Percentiles rank a stretch among this genome's conserved stretches.
Evolutionary conservation across 148 eudicot genomes (phyloP).

Genomic region (Amaranthus hypochondriacus): DNA sequence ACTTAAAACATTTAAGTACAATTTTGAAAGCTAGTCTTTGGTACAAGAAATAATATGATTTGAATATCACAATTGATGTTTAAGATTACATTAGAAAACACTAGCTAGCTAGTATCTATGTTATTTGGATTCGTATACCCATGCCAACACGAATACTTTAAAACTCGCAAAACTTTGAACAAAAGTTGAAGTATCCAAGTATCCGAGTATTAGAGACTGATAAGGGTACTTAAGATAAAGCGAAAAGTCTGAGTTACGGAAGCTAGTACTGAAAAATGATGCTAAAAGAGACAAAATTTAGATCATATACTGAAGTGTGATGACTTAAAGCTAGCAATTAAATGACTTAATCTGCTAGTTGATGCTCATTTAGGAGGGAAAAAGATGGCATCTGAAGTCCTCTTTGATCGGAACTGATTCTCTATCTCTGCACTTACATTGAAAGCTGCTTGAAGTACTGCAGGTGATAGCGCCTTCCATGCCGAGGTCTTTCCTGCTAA

Average conservation of each 20-base stretch:
- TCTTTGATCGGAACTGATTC: constrained; percentile 10
- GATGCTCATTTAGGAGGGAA: constrained; percentile 9
- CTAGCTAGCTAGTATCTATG: neutral
- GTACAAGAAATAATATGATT: neutral
- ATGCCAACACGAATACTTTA: too few relatives aligned
- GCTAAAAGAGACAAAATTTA: neutral
- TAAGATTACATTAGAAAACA: neutral
- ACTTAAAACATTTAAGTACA: neutral
- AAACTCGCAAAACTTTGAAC: too few relatives aligned
- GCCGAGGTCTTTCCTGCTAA: constrained; percentile 11
- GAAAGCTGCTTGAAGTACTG: constrained; percentile 11
- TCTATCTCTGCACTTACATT: constrained; percentile 8
- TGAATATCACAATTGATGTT: neutral
- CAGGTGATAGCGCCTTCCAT: constrained; percentile 11
- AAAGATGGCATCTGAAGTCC: constrained; percentile 11
- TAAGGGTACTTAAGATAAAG: too few relatives aligned
- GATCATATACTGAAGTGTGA: neutral
- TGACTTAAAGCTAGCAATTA: too few relatives aligned
- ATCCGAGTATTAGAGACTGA: too few relatives aligned
- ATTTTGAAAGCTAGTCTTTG: neutral
- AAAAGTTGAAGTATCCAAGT: too few relatives aligned
- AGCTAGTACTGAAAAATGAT: neutral
- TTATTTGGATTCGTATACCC: too few relatives aligned
- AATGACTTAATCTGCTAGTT: too few relatives aligned
- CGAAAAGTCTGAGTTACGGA: too few relatives aligned